phyloP scores from a whole-genome alignment of 306 rosid species.

The Rosa lucieae region DNA sequence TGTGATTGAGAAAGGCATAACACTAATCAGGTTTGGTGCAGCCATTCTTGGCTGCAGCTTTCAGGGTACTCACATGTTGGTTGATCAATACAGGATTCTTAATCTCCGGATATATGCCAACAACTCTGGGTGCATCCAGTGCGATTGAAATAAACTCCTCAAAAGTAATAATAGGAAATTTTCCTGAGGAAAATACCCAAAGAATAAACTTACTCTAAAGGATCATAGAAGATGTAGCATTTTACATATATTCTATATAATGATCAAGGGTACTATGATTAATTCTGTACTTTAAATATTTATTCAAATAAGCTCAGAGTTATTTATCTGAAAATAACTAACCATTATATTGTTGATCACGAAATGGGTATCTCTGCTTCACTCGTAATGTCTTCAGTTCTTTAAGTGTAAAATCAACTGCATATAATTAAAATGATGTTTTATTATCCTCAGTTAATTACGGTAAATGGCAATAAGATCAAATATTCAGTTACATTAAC shows the following conservation, averaged over 20 bases:
- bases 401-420: constrained; percentile 85
- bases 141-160: constrained; percentile 88
- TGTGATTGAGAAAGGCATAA: neutral
- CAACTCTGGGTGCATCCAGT: constrained; percentile 77
- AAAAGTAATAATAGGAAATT: constrained; percentile 72
- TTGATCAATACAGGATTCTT: constrained; percentile 82
- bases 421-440: constrained; percentile 18
- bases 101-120: constrained; percentile 97
- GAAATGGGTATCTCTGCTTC: constrained; percentile 66
- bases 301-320: neutral
- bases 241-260: neutral
- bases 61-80: constrained; percentile 64
- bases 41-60: constrained; percentile 14
- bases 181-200: constrained; percentile 54
- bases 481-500: neutral
- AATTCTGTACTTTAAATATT: neutral
- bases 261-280: neutral
- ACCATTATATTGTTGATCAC: constrained; percentile 89
- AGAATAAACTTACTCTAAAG: neutral
- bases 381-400: constrained; percentile 73
- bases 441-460: constrained; percentile 14
- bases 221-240: neutral
- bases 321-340: constrained; percentile 24
- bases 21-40: constrained; percentile 7
- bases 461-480: constrained; percentile 3